A percentile compares a stretch with the other conserved stretches of the same genome.
These are phyloP conservation scores for Skeletonema tropicum DNA, from an alignment of 108 stramenopile species.

Conservation along the genomic window DNA sequence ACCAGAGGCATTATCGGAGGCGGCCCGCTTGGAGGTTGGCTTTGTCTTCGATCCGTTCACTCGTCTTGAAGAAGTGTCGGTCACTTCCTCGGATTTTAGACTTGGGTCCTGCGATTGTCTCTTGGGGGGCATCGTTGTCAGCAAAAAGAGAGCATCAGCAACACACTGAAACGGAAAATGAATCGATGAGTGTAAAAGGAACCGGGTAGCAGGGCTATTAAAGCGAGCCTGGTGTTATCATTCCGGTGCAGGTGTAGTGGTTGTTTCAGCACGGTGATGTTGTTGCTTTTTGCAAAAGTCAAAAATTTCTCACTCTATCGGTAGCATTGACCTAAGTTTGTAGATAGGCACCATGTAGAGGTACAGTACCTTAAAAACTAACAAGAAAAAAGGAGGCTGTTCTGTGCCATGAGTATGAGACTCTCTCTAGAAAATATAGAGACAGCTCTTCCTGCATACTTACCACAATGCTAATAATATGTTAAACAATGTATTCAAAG, in stretches of 20 bases:
- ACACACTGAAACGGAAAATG: background rate
- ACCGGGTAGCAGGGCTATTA: background rate
- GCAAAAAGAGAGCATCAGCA: background rate
- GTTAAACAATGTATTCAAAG: background rate
- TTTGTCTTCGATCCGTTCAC: slow-evolving; percentile 1
- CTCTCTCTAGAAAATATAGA: too few relatives aligned
- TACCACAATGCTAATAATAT: too few relatives aligned
- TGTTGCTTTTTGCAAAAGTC: too few relatives aligned
- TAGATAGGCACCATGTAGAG: too few relatives aligned
- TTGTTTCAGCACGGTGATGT: too few relatives aligned
- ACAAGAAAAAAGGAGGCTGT: too few relatives aligned
- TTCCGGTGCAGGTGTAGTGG: background rate
- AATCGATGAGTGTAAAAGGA: background rate
- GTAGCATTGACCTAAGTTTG: too few relatives aligned
- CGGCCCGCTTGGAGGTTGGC: background rate
- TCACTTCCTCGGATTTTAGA: background rate
- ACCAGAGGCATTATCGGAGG: background rate
- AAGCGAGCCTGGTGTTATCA: background rate
- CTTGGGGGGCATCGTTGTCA: slow-evolving; percentile 6
- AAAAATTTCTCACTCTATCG: too few relatives aligned
- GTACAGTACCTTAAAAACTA: background rate
- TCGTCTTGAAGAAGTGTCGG: slow-evolving; percentile 2
- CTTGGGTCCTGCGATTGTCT: slow-evolving; percentile 5
- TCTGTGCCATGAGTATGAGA: too few relatives aligned
- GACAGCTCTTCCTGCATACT: too few relatives aligned